Evolutionary conservation across 73 alveolate genomes (phyloP).

Genomic region (Tetrahymena borealis): DNA sequence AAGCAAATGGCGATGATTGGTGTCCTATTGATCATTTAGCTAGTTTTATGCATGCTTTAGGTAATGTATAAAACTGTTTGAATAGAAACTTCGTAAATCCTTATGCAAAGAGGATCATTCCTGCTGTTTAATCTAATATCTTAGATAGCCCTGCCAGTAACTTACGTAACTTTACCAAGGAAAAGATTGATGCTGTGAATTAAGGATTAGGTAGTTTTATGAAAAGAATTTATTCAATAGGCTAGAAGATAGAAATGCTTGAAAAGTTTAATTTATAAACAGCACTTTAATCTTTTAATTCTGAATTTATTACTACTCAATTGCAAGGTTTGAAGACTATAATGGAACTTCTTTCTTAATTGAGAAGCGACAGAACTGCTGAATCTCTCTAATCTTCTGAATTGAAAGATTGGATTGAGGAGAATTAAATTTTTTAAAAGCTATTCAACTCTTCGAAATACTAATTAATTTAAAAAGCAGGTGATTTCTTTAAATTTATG

Average conservation of each 20-base stretch:
- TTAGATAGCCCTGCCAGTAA: conserved; percentile 50
- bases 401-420: conserved; percentile 49
- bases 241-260: conserved; percentile 41
- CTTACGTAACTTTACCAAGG: conserved; percentile 60
- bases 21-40: conserved; percentile 48
- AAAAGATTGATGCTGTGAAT: conserved; percentile 57
- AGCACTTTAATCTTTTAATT: conserved; percentile 52
- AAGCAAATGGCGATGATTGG: conserved; percentile 20
- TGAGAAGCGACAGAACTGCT: conserved; percentile 1
- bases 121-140: conserved; percentile 48
- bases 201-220: conserved; percentile 30
- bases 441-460: conserved; percentile 54
- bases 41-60: conserved; percentile 48
- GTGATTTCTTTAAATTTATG: conserved; percentile 60
- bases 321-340: conserved; percentile 74
- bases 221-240: conserved; percentile 43
- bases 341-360: conserved; percentile 43
- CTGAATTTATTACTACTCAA: conserved; percentile 69
- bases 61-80: conserved; percentile 44
- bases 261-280: conserved; percentile 56
- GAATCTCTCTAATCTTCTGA: not conserved
- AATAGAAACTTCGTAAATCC: conserved; percentile 44
- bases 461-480: conserved; percentile 67
- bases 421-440: conserved; percentile 50
- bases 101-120: conserved; percentile 43